Evolutionary conservation across 2,329 filamentous ascomycete genomes (phyloP).

Genomic region (Alternaria tenuissima): DNA sequence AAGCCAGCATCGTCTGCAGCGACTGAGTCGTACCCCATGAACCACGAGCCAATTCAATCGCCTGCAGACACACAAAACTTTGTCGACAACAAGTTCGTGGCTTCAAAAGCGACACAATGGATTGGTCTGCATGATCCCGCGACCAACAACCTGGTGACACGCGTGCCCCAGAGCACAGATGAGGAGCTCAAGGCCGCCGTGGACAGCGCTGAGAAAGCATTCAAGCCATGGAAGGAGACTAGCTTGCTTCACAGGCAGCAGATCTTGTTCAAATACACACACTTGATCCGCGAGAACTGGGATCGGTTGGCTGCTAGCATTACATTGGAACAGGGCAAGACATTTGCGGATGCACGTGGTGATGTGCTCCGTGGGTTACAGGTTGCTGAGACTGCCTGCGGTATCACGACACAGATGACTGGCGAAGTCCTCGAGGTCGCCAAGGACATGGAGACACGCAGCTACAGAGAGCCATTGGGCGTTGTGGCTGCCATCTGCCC

Average conservation of each 20-base stretch:
- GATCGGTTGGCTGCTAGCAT: slow-evolving; percentile 85
- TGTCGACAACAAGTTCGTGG: slow-evolving; percentile 78
- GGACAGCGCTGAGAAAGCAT: slow-evolving; percentile 78
- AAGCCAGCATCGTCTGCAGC: slow-evolving; percentile 59
- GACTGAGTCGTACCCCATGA: slow-evolving; percentile 70
- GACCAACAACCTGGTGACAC: slow-evolving; percentile 84
- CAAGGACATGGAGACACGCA: slow-evolving; percentile 89
- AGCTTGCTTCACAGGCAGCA: slow-evolving; percentile 78
- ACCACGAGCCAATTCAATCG: slow-evolving; percentile 73
- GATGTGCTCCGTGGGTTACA: slow-evolving; percentile 84
- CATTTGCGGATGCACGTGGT: slow-evolving; percentile 80
- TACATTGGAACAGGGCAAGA: slow-evolving; percentile 89
- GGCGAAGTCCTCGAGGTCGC: slow-evolving; percentile 85
- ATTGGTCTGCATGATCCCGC: slow-evolving; percentile 84
- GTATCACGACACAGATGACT: slow-evolving; percentile 81
- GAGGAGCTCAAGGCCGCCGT: slow-evolving; percentile 78
- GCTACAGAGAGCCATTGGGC: slow-evolving; percentile 81
- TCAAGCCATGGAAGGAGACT: slow-evolving; percentile 75
- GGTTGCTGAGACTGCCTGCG: slow-evolving; percentile 84
- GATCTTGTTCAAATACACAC: slow-evolving; percentile 87
- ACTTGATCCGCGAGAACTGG: slow-evolving; percentile 83
- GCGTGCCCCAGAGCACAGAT: slow-evolving; percentile 82
- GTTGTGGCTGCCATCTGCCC: slow-evolving; percentile 86
- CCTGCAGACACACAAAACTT: slow-evolving; percentile 81
- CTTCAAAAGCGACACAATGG: slow-evolving; percentile 73